These are phyloP conservation scores for Rutidosis leptorrhynchoides DNA, from an alignment of 129 eudicot species.

Conservation along the genomic window DNA sequence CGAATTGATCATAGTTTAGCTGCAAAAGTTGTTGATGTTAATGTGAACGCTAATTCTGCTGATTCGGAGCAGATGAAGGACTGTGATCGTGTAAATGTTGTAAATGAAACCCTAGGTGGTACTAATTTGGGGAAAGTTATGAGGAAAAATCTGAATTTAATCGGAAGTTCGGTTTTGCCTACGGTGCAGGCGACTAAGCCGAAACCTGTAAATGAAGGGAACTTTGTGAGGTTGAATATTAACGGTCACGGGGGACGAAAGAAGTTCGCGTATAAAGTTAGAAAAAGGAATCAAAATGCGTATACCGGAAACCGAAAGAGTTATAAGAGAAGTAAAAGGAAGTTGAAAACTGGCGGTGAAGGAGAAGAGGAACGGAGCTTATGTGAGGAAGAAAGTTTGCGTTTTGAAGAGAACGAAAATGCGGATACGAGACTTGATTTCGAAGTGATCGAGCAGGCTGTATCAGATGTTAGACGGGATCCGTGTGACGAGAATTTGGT, in stretches of 20 bases:
- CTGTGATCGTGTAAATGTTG: conserved; percentile 23
- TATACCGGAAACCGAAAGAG: conserved; percentile 36
- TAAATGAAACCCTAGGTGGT: conserved; percentile 25
- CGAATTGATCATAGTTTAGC: conserved; percentile 15
- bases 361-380: conserved; percentile 35
- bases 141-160: conserved; percentile 54
- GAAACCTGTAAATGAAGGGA: conserved; percentile 57
- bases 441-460: conserved; percentile 56
- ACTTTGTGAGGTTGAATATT: conserved; percentile 83
- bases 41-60: conserved; percentile 8
- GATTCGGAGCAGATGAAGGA: conserved; percentile 29
- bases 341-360: conserved; percentile 31
- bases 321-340: conserved; percentile 38
- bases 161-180: conserved; percentile 36
- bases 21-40: not conserved
- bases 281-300: conserved; percentile 43
- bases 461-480: conserved; percentile 53
- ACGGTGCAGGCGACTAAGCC: conserved; percentile 33
- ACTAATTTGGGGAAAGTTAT: conserved; percentile 35
- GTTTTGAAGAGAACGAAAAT: conserved; percentile 32
- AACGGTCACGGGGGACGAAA: conserved; percentile 74
- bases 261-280: conserved; percentile 49
- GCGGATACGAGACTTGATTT: conserved; percentile 25
- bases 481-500: conserved; percentile 70
- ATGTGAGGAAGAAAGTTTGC: conserved; percentile 54